Conservation (phyloP, 2,329 filamentous ascomycete species). For the Aspergillus versicolor region DNA sequence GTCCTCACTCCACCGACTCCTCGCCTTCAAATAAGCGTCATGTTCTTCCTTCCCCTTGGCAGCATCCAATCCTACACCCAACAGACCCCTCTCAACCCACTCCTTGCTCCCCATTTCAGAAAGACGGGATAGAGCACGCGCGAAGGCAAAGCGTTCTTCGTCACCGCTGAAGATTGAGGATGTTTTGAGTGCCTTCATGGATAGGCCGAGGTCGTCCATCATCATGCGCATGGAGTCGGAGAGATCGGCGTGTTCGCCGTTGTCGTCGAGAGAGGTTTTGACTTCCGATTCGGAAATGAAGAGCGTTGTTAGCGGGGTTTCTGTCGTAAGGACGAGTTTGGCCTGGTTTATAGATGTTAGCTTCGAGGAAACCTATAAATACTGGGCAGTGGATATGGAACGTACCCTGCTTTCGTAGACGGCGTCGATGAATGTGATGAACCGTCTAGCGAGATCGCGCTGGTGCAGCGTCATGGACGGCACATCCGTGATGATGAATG, state of each 20-base stretch:
- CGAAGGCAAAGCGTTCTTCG: slow-evolving; percentile 96
- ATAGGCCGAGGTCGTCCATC: slow-evolving; percentile 85
- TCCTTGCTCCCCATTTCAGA: slow-evolving; percentile 91
- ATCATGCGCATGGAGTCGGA: slow-evolving; percentile 73
- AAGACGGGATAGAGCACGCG: slow-evolving; percentile 77
- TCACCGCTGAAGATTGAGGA: slow-evolving; percentile 88
- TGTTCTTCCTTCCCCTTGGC: slow-evolving; percentile 46
- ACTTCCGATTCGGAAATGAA: slow-evolving; percentile 76
- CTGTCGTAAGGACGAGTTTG: slow-evolving; percentile 92
- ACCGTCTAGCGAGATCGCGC: slow-evolving; percentile 83
- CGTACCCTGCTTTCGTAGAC: slow-evolving; percentile 74
- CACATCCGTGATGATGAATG: slow-evolving; percentile 87
- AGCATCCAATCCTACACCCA: slow-evolving; percentile 42
- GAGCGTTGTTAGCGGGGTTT: slow-evolving; percentile 77
- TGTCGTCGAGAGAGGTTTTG: slow-evolving; percentile 54
- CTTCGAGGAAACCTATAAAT: neutral
- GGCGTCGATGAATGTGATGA: slow-evolving; percentile 97
- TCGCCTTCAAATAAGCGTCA: slow-evolving; percentile 49
- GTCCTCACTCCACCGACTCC: slow-evolving; percentile 53
- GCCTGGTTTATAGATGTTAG: slow-evolving; percentile 54
- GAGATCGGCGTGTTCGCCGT: slow-evolving; percentile 52
- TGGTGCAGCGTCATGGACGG: slow-evolving; percentile 86
- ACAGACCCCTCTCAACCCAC: slow-evolving; percentile 80
- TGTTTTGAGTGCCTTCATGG: slow-evolving; percentile 79
- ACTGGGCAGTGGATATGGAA: neutral